Evolutionary conservation across 306 rosid species (phyloP), one percentile per base, ranked within the genome.

Genomic region (Hylodesmum podocarpum): DNA sequence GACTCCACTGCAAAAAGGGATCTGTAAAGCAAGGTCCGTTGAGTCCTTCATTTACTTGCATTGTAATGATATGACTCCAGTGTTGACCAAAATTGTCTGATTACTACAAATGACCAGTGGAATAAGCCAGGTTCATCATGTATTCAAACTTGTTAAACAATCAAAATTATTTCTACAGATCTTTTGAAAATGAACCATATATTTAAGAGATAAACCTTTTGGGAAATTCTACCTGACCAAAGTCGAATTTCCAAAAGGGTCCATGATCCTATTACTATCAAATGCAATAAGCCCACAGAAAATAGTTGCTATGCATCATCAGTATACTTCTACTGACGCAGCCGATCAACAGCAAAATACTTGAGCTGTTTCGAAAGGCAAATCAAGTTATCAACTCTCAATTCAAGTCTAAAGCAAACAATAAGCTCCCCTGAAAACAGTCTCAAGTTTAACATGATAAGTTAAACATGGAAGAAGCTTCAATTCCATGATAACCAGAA

Each of bases 1-100:
- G 85, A 78, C 84, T 89, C 95, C 92, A 87, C 44, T 88, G 91
- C 19, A 70, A 75, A 82, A 54, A 49, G 63, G 88, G 78, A 74
- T 76, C 86, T 49, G 77, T 34, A 43, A 14, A 15, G 70, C 75
- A n/a, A 41, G 57, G 21, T 79, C 7, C 34, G 29, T n/a, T 21
- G 13, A 19, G 40, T 40, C 44, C 84, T 83, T 61, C 78, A 24
- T 57, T 44, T 43, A 49, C 50, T 80, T 88, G 86, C 85, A 77
- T 84, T 55, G 36, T 55, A 80, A 70, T 64, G 40, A 62, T 71
- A 58, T 74, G 36, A 21, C 70, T 62, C 67, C 50, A 3, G 15
- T 0, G 46, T 8, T 41, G 77, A 36, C 57, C 28, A 53, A 34
- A 31, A 57, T 14, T 21, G 71, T 78, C 76, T 51, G 83, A 43